Conservation (phyloP, 257 asterid genomes). For the Fraxinus anomala region DNA sequence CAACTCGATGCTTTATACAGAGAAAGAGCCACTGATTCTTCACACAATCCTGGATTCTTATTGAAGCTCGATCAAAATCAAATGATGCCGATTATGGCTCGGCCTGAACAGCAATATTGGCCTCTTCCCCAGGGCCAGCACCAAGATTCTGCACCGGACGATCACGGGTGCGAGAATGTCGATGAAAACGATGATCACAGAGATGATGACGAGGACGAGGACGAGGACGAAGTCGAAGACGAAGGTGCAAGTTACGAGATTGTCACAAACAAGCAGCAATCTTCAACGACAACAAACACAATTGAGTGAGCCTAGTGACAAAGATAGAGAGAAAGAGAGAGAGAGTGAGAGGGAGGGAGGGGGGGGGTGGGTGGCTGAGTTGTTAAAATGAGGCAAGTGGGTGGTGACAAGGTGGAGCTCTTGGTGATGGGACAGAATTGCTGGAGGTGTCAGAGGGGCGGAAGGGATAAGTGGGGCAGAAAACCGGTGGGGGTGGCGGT, state of each 20-base stretch:
- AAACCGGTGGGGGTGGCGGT: conserved; percentile 32
- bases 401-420: too few relatives aligned
- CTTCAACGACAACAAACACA: conserved; percentile 37
- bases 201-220: conserved; percentile 23
- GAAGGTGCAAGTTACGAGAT: conserved; percentile 59
- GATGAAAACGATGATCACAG: conserved; percentile 33
- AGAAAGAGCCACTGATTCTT: conserved; percentile 44
- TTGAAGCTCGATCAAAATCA: conserved; percentile 36
- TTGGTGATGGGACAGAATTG: conserved; percentile 32
- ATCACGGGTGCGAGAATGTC: conserved; percentile 30
- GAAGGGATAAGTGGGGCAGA: conserved; percentile 35
- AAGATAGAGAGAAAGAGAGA: not conserved
- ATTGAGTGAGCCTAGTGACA: conserved; percentile 7
- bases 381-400: conserved; percentile 37
- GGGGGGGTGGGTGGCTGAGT: not conserved
- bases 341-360: conserved; percentile 11
- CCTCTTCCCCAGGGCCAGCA: conserved; percentile 47
- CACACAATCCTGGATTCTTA: conserved; percentile 25
- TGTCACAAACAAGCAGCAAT: conserved; percentile 55
- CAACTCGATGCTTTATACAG: conserved; percentile 81
- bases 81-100: conserved; percentile 78
- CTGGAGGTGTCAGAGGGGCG: conserved; percentile 43
- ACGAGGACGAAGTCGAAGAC: conserved; percentile 37
- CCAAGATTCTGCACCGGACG: conserved; percentile 34
- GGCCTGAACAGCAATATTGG: conserved; percentile 87